Evolutionary conservation across 495 filamentous ascomycete genomes (phyloP), one percentile per base, ranked within the genome.

Genomic region (Sporormia fimetaria): DNA sequence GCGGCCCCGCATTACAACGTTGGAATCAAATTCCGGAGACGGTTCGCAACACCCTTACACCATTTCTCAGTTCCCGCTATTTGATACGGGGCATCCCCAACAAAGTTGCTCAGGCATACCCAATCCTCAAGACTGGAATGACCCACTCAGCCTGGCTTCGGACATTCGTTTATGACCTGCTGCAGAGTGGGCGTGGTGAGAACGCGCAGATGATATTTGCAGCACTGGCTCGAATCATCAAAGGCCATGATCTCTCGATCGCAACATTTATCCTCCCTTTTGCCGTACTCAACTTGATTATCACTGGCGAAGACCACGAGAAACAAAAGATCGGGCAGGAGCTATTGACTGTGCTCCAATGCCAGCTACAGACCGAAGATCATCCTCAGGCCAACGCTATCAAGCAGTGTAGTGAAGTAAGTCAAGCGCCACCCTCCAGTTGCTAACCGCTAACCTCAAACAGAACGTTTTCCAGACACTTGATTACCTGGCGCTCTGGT

Each of bases 401-500:
- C 43, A 80, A 87, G 54, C 67, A 80, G 20, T 87, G 80, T 59
- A 87, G 81, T 56, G 81, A 94, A 67, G 86, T 87, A 67, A 63
- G 68, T 62, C 7, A 14, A 6, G 2, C 7, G 3, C 2, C 15
- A 12, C 33, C 14, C 6, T 6, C 23, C 12, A 20, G 15, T 25
- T 2, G 7, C 23, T 5, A 24, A 14, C 14, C 29, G 16, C 44
- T 50, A 33, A 39, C 40, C 40, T 21, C 51, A 16, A 2, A 26
- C 51, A 94, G 84, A 83, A 80, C 38, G 77, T 94, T 7, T 98
- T 98, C 60, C 76, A 78, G 40, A 75, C 92, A 10, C 69, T 96
- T 17, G 92, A 98, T 56, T 94, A 98, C 58, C 69, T 86, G 42
- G 83, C 85, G 41, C 71, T 76, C 32, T 98, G 92, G 90, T 59